Evolutionary conservation across 2,329 filamentous ascomycete species (phyloP), one percentile per base, ranked within the genome.

Genomic region (Sporothrix globosa): DNA sequence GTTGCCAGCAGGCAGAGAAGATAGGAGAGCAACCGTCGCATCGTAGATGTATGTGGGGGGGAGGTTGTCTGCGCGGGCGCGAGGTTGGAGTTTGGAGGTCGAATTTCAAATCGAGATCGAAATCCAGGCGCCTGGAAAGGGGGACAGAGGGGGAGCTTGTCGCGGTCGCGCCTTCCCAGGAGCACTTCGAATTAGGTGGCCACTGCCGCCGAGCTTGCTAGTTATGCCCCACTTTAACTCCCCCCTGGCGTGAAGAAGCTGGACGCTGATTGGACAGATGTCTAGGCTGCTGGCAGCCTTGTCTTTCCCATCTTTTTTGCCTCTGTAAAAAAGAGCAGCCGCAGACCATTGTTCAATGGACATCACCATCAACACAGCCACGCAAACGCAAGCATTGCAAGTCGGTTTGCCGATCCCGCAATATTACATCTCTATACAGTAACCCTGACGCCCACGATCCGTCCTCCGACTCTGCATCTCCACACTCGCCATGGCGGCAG

Each of bases 401-500:
- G 4, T 2, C 60, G 17, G n/a, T 13, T 24, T 21, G 19, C 11
- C 21, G 21, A 24, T 10, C 24, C 65, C 1, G 17, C 10, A 6
- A 34, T 34, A 19, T 17, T 34, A 41, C 27, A 4, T 41, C 17
- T 13, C 3, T 34, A 41, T 30, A 41, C n/a, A 44, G n/a, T 11
- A 24, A 44, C 46, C 6, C 13, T 14, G 9, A 10, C 21, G 17
- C 24, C 24, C 4, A 56, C 17, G 7, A 19, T n/a, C 54, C 13
- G 2, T 58, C 6, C 2, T 1, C 44, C 11, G 13, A n/a, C 6
- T 10, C 6, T 21, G 46, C 17, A 50, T 17, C 46, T 9, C 14
- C 30, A 58, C 67, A 60, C 3, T 2, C 17, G 65, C 14, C 75
- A 97, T 98, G 95, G 95, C 95, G 70, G 94, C 95, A 75, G 96